Conservation (phyloP, 2,329 filamentous ascomycete genomes). For the Monilinia fructigena region DNA sequence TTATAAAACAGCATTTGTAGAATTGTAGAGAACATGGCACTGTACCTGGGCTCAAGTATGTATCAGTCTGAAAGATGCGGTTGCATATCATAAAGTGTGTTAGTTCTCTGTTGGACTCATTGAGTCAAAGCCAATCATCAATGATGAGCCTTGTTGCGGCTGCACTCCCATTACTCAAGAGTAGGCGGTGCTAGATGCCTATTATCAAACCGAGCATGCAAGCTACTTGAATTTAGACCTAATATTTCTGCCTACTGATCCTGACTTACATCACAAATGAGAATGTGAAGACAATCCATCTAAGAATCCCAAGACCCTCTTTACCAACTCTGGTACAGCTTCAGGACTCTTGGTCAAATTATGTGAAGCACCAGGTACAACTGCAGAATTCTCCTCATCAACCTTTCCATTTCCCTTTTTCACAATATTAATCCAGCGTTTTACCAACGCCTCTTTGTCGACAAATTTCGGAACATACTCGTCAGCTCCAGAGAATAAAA, state of each 20-base stretch:
- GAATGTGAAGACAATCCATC: constrained; percentile 26
- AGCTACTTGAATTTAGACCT: background rate
- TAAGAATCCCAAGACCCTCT: constrained; percentile 52
- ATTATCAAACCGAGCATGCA: too few relatives aligned
- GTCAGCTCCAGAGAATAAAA: constrained; percentile 52
- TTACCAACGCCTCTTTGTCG: constrained; percentile 49
- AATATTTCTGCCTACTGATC: too few relatives aligned
- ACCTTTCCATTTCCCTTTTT: constrained; percentile 47
- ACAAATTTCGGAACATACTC: constrained; percentile 49
- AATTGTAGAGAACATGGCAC: background rate
- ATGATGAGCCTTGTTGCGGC: background rate
- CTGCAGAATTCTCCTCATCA: constrained; percentile 49
- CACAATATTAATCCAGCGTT: constrained; percentile 49
- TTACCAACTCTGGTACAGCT: constrained; percentile 50
- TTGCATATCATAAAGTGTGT: background rate
- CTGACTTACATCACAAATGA: constrained; percentile 3
- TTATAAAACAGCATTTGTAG: background rate
- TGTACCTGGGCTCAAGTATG: background rate
- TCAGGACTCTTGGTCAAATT: constrained; percentile 49
- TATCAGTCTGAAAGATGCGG: background rate
- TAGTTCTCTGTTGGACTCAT: too few relatives aligned
- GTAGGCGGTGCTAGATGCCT: background rate
- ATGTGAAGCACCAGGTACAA: constrained; percentile 51
- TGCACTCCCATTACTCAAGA: background rate
- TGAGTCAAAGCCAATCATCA: background rate